Conservation (phyloP, 441 rosid species). For the Syzygium malaccense region DNA sequence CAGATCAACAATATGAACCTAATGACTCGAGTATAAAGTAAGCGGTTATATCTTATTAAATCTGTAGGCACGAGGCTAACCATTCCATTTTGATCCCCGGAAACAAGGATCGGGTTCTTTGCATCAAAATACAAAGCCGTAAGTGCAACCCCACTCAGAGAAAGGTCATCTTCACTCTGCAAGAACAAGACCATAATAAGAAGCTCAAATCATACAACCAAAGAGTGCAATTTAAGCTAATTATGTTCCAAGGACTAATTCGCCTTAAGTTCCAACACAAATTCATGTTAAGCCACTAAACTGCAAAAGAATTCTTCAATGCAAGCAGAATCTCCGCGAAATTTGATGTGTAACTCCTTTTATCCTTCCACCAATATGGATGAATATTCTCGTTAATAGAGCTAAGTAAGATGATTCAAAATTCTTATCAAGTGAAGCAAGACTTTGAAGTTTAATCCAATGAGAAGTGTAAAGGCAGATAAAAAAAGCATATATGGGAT, state of each 20-base stretch:
- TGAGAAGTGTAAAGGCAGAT: background rate
- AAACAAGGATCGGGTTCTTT: constrained; percentile 45
- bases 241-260: background rate
- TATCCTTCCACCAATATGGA: background rate
- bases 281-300: background rate
- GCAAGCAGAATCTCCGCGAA: background rate
- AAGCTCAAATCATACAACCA: background rate
- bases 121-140: constrained; percentile 61
- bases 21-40: background rate
- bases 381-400: background rate
- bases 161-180: constrained; percentile 73
- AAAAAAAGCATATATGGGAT: background rate
- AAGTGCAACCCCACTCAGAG: constrained; percentile 61
- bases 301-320: background rate
- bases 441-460: background rate
- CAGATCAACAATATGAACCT: background rate
- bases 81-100: constrained; percentile 85
- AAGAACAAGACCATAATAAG: background rate
- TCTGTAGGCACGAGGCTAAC: constrained; percentile 22
- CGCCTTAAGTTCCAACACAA: background rate
- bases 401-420: background rate
- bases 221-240: background rate
- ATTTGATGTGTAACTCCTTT: background rate
- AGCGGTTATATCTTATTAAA: background rate
- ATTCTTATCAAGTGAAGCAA: background rate